Base-by-base conservation (phyloP, 495 filamentous ascomycete species). In the Astrocystis sublimbata region DNA sequence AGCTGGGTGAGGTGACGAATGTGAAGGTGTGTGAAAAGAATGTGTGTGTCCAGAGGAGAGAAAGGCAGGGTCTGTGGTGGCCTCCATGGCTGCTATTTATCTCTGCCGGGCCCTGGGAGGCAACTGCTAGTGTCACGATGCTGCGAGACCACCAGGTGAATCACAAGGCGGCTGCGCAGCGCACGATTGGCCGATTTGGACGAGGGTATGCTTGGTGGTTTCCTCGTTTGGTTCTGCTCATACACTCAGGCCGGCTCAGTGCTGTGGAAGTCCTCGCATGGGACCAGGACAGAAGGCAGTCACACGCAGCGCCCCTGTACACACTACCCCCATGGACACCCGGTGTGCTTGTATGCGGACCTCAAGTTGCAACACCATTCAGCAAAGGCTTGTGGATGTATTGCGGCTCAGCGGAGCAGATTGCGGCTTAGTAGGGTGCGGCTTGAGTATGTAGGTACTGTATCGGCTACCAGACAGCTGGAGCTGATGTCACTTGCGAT, bases 21-120 rank as follows among this genome's bases (percentile, higher is more conserved):
- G 31, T 15, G 60, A 50, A 33, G 60, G 26, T 28, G 30, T 13
- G 17, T 53, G 58, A 13, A 0, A 13, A 17, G 38, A n/a, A 31
- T 35, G 19, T 12, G 15, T 41, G 46, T 43, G 6, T 10, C 6
- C 6, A 40, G 46, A 41, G 41, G 45, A 12, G 30, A 36, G 17
- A 28, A 19, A 7, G 40, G 3, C 1, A 4, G n/a, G 23, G 19
- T 42, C 31, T 15, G 17, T 46, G 21, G 17, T 30, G 19, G 28
- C 35, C 30, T 62, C 60, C 60, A 62, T 55, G 53, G 35, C 41
- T 26, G 35, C 33, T 45, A 19, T 1, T 21, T 0, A 56, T 43
- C 10, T 30, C 19, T 6, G 4, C 7, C 38, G 12, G 19, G 53
- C 15, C 24, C 13, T 49, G 33, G 19, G 21, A 17, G 13, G 40